Evolutionary conservation across 1,284 basidiomycete genomes (phyloP).

Genomic region (Tilletia caries): DNA sequence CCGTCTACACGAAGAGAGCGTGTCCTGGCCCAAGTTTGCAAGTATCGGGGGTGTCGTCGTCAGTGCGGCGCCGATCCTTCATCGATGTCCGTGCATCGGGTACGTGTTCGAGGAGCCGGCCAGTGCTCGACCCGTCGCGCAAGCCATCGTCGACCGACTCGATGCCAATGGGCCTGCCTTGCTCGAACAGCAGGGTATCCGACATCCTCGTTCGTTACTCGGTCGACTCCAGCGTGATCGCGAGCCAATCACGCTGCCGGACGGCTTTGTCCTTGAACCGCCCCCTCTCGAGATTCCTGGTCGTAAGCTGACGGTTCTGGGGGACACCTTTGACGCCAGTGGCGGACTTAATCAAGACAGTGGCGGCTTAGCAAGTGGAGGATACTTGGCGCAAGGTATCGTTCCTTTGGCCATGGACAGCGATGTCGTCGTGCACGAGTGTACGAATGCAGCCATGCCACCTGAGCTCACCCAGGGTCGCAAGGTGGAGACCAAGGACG

Average conservation of each 20-base stretch:
- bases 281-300: slow-evolving; percentile 41
- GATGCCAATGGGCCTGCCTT: slow-evolving; percentile 39
- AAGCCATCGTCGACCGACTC: slow-evolving; percentile 30
- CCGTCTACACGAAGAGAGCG: slow-evolving; percentile 30
- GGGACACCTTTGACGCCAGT: slow-evolving; percentile 49
- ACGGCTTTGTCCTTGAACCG: slow-evolving; percentile 40
- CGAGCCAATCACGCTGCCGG: slow-evolving; percentile 35
- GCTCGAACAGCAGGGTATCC: slow-evolving; percentile 34
- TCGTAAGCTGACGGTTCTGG: slow-evolving; percentile 46
- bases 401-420: slow-evolving; percentile 25
- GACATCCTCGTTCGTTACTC: slow-evolving; percentile 42
- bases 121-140: slow-evolving; percentile 22
- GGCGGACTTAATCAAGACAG: slow-evolving; percentile 24
- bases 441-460: slow-evolving; percentile 47
- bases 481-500: slow-evolving; percentile 27
- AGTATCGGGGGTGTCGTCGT: slow-evolving; percentile 31
- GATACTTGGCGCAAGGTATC: slow-evolving; percentile 23
- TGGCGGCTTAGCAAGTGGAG: not conserved
- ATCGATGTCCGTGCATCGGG: slow-evolving; percentile 47
- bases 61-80: slow-evolving; percentile 48
- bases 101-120: slow-evolving; percentile 44
- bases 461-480: slow-evolving; percentile 27
- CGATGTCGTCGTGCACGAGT: slow-evolving; percentile 50
- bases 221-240: slow-evolving; percentile 31
- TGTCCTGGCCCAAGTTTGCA: slow-evolving; percentile 40